Percentiles rank a stretch among this genome's conserved stretches.
phyloP scores from a whole-genome alignment of 2,329 filamentous ascomycete species.

The Boeremia exigua region DNA sequence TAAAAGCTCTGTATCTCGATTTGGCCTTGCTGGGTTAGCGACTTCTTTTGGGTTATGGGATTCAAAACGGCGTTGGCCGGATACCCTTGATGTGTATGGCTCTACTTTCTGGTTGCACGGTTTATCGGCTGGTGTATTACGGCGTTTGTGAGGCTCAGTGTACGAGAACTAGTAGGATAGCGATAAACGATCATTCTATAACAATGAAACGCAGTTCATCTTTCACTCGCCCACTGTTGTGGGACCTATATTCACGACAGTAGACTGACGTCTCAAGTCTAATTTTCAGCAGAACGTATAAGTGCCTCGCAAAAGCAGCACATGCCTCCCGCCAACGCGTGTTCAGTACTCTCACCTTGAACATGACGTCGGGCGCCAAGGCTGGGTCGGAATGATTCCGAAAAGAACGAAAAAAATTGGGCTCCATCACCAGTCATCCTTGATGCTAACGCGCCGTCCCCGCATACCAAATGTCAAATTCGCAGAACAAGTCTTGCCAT shows the following conservation, averaged over 20 bases:
- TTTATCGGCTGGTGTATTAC: slow-evolving; percentile 20
- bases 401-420: slow-evolving; percentile 37
- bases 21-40: slow-evolving; percentile 14
- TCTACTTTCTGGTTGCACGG: slow-evolving; percentile 19
- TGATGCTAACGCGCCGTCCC: slow-evolving; percentile 39
- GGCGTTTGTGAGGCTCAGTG: slow-evolving; percentile 24
- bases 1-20: slow-evolving; percentile 22
- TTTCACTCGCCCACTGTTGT: background rate
- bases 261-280: no score
- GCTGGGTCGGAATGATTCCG: slow-evolving; percentile 30
- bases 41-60: slow-evolving; percentile 19
- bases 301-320: no score
- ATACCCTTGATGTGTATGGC: slow-evolving; percentile 39
- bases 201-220: background rate
- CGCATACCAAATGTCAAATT: slow-evolving; percentile 45
- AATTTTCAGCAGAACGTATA: no score
- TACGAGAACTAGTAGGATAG: slow-evolving; percentile 22
- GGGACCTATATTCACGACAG: background rate
- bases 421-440: slow-evolving; percentile 34
- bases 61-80: slow-evolving; percentile 40
- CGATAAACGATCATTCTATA: slow-evolving; percentile 6
- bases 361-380: slow-evolving; percentile 35
- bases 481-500: slow-evolving; percentile 18
- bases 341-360: no score
- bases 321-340: no score